phyloP scores from a whole-genome alignment of 805 yeast species.

The Myxozyma kluyveri region DNA sequence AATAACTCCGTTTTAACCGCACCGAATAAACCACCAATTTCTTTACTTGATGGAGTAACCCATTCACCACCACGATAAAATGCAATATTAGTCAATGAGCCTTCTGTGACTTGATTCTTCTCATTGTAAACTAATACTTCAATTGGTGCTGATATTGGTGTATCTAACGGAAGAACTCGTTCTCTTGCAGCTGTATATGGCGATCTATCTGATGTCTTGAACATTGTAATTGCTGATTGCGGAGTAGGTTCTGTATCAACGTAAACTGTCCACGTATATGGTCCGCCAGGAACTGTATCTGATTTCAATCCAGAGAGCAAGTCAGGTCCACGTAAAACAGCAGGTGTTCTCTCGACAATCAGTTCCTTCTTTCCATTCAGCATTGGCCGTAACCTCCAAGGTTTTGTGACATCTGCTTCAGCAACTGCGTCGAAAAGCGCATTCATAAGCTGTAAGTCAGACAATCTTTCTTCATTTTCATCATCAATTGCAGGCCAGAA shows the following conservation, averaged over 20 bases:
- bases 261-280: conserved; percentile 55
- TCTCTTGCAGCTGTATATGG: conserved; percentile 62
- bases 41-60: conserved; percentile 74
- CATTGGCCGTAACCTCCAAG: conserved; percentile 17
- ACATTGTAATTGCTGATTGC: conserved; percentile 75
- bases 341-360: conserved; percentile 15
- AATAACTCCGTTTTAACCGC: conserved; percentile 68
- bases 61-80: conserved; percentile 54
- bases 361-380: conserved; percentile 14
- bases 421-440: conserved; percentile 22
- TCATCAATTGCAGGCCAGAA: conserved; percentile 21
- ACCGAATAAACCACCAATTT: conserved; percentile 80
- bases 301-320: conserved; percentile 22
- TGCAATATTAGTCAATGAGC: conserved; percentile 80
- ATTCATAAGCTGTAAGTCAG: conserved; percentile 3
- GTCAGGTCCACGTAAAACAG: conserved; percentile 5
- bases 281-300: conserved; percentile 25
- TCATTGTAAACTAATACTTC: conserved; percentile 74
- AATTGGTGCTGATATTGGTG: conserved; percentile 14
- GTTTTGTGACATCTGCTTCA: conserved; percentile 4
- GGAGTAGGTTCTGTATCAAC: conserved; percentile 54
- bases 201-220: conserved; percentile 75
- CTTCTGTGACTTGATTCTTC: conserved; percentile 66
- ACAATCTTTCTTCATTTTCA: neutral
- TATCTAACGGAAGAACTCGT: conserved; percentile 42